Percentiles rank a stretch among this genome's conserved stretches.
These are phyloP conservation scores for Ettlia oleoabundans DNA, from an alignment of 139 green algal genomes.

Conservation along the genomic window DNA sequence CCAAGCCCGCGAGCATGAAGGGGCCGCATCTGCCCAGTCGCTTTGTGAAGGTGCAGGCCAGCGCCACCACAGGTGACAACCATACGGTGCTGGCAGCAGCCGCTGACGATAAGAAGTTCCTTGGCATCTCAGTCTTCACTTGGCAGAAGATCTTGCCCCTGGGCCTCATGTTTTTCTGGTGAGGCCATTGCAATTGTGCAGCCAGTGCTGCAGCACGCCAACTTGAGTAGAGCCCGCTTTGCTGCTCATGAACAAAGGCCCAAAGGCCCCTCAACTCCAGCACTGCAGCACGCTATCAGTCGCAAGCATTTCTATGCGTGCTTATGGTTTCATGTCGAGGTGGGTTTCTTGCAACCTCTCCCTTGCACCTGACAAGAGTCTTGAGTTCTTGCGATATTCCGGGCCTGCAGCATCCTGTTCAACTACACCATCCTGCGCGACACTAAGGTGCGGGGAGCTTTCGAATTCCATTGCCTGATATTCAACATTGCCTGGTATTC, in stretches of 20 bases:
- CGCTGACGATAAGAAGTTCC: constrained; percentile 48
- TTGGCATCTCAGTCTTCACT: constrained; percentile 56
- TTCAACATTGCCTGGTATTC: background rate
- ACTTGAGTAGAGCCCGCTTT: too few species aligned
- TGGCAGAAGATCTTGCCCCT: constrained; percentile 94
- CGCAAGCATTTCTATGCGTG: too few species aligned
- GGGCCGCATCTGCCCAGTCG: constrained; percentile 24
- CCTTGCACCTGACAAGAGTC: too few species aligned
- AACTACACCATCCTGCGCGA: constrained; percentile 99
- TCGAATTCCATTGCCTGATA: too few species aligned
- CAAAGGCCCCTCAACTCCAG: too few species aligned
- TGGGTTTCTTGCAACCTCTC: too few species aligned
- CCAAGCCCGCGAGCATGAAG: background rate
- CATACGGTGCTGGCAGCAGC: constrained; percentile 19
- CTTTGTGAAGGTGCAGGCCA: constrained; percentile 26
- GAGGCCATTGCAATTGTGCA: background rate
- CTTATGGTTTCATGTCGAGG: too few species aligned
- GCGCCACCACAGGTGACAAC: background rate
- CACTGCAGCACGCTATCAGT: too few species aligned
- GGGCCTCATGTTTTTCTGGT: constrained; percentile 97
- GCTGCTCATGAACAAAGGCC: too few species aligned
- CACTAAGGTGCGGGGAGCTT: constrained; percentile 88
- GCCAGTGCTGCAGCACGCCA: too few species aligned
- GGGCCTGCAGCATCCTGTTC: constrained; percentile 90
- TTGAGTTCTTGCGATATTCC: background rate